phyloP scores from a whole-genome alignment of 1,139 yeast species.

The Blastobotrys capitulatus region DNA sequence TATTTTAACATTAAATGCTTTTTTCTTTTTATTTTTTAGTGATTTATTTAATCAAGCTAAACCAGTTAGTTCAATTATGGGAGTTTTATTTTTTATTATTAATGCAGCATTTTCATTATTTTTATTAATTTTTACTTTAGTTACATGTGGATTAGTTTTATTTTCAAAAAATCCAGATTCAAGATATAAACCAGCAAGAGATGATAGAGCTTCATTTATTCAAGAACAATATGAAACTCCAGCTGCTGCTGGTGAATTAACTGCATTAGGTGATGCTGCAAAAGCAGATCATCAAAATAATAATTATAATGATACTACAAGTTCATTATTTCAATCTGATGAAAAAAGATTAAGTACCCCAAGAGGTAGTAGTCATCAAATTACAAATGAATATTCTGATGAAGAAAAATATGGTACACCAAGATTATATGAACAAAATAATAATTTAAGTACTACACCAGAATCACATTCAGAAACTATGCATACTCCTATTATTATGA shows the following conservation, averaged over 20 bases:
- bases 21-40: slow-evolving; percentile 86
- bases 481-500: slow-evolving; percentile 1
- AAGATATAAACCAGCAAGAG: slow-evolving; percentile 91
- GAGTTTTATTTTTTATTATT: slow-evolving; percentile 77
- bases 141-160: slow-evolving; percentile 77
- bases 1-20: slow-evolving; percentile 71
- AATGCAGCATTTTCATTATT: slow-evolving; percentile 87
- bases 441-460: neutral
- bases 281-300: slow-evolving; percentile 43
- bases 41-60: slow-evolving; percentile 80
- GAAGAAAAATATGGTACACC: neutral
- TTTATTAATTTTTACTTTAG: slow-evolving; percentile 68
- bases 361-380: neutral
- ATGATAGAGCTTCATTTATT: slow-evolving; percentile 89
- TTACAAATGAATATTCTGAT: neutral
- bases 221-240: slow-evolving; percentile 44
- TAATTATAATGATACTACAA: neutral
- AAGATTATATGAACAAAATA: neutral
- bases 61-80: slow-evolving; percentile 88
- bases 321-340: neutral
- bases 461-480: neutral
- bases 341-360: neutral
- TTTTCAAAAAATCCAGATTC: slow-evolving; percentile 87
- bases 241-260: slow-evolving; percentile 59
- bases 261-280: slow-evolving; percentile 87